Base-by-base conservation (phyloP, 257 asterid genomes). In the Solanum megistacrolobum region DNA sequence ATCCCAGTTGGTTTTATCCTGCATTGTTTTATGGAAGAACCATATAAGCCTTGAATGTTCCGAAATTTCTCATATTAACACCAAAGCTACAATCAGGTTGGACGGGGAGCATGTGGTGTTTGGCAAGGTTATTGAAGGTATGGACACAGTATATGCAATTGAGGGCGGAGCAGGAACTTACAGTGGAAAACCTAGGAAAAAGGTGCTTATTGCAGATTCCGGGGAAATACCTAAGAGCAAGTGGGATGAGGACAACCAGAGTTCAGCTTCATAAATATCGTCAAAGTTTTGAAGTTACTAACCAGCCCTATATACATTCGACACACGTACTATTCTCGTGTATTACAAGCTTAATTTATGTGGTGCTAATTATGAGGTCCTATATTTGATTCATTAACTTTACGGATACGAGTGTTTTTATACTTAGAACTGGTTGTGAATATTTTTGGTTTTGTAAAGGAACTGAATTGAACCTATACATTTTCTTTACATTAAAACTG, bases 141-240 rank as follows among this genome's bases (percentile, higher is more conserved):
- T 97, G 99, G 99, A 97, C 78, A 89, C 96, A 1, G 99, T 97
- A 76, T 97, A 91, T 87, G 98, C 98, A 41, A 92, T 97, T 25
- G 99, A 97, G 89, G 99, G 99, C 0, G 92, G 99, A 86, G 99
- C 98, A 3, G 99, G 99, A 58, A 96, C 99, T 8, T 97, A 97
- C 92, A 96, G 98, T 14, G 99, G 99, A 75, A 97, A 95, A 90
- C 99, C 99, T 7, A 91, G 99, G 91, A 97, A 96, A 92, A 97
- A 96, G 92, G 99, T 95, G 10, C 87, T 95, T 41, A 94, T 97
- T 21, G 92, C 92, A 0, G 98, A 96, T 90, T 94, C 98, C 27
- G 99, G 99, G 60, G 99, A 97, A 92, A 97, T 97, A 91, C 98
- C 98, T 5, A 96, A 97, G 93, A 89, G 89, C 94, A 87, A 93